Conservation (phyloP, 2,329 filamentous ascomycete genomes). For the Didymella pomorum region DNA sequence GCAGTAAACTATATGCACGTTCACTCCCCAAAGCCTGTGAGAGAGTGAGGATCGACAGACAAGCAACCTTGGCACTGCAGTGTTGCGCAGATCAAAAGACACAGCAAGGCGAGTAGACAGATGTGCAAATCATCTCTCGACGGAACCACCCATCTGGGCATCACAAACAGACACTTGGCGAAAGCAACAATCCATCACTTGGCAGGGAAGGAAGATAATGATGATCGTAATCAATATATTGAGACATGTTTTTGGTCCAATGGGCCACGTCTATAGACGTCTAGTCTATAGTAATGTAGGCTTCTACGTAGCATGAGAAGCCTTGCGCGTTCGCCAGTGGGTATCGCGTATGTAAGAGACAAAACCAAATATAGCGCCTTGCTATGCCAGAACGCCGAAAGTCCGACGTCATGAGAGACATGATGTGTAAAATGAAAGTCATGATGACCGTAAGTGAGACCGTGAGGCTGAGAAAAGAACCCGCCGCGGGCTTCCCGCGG, state of each 20-base stretch:
- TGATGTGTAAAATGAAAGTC: constrained; percentile 3
- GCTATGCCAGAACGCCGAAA: constrained; percentile 17
- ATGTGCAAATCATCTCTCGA: not conserved
- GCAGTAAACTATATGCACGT: too few relatives aligned
- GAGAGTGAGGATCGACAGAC: too few relatives aligned
- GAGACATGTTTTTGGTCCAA: constrained; percentile 43
- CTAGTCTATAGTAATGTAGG: constrained; percentile 37
- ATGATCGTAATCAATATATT: constrained; percentile 12
- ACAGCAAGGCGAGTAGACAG: too few relatives aligned
- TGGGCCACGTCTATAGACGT: constrained; percentile 40
- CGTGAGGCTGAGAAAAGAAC: constrained; percentile 4
- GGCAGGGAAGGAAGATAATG: not conserved
- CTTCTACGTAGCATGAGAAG: constrained; percentile 42
- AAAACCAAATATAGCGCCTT: too few relatives aligned
- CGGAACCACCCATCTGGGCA: too few relatives aligned
- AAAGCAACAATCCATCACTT: not conserved
- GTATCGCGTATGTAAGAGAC: constrained; percentile 35
- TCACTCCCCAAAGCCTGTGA: too few relatives aligned
- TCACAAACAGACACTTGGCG: not conserved
- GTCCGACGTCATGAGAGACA: not conserved
- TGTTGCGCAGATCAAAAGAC: too few relatives aligned
- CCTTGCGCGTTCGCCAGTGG: constrained; percentile 45
- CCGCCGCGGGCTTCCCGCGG: constrained; percentile 8
- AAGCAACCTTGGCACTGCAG: too few relatives aligned
- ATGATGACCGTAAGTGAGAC: constrained; percentile 5